Evolutionary conservation across 345 rosid genomes (phyloP), one percentile per base, ranked within the genome.

Genomic region (Eutrema japonicum): DNA sequence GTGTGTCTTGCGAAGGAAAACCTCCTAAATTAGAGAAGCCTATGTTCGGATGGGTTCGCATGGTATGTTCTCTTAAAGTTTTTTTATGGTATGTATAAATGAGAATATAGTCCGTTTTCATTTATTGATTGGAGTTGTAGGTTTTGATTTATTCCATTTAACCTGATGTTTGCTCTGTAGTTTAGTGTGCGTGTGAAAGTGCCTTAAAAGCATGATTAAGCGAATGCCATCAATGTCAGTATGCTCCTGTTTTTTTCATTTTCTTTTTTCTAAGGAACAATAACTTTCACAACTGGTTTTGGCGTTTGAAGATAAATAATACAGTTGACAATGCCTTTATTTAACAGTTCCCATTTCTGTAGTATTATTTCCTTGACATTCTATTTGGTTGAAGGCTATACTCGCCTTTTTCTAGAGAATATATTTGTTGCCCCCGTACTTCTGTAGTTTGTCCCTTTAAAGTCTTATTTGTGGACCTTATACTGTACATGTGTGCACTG

Each of bases 41-140:
- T 55, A 83, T 74, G 45, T 87, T 80, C 72, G 97, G 91, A 76
- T 93, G 96, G 97, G 69, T 93, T 78, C 80, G 83, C 77, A 71
- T 55, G 93, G 98, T 93, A 91, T 74, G 72, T 57, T 13, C 63
- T 79, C 58, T 55, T 68, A 61, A 60, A 61, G 47, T 60, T 75
- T 59, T 22, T 22, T 22, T 22, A 22, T 22, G 26, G 26, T 22
- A 22, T 22, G 26, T 2, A 22, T 22, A 22, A 22, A 22, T 22
- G 26, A 22, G 26, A 22, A 22, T 22, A 22, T 22, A 22, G 58
- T 30, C 38, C 66, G 10, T 42, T 26, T 49, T 26, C 12, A 50
- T 38, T 26, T 26, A 26, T 40, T 42, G 51, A 26, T 66, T 37
- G 54, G 43, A 56, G 49, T 11, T 48, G 10, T 65, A 27, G 38